Percentiles rank a stretch among this genome's conserved stretches.
These are phyloP conservation scores for Simmondsia chinensis DNA, from an alignment of 148 eudicot genomes.

Conservation along the genomic window DNA sequence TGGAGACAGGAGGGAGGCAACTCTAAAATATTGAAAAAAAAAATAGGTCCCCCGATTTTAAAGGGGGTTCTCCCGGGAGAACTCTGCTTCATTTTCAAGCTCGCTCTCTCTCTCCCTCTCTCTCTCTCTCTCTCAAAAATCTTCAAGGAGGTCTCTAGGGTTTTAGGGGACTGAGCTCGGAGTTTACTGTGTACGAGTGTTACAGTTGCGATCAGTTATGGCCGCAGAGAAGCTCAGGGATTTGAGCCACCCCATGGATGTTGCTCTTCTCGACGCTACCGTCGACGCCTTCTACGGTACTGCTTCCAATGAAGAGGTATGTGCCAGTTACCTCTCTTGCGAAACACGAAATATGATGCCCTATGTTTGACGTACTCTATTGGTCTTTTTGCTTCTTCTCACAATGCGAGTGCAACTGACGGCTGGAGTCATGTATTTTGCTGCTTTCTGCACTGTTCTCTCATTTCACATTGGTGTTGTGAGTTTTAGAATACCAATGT, in stretches of 20 bases:
- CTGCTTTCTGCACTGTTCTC: no score
- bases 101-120: constrained; percentile 18
- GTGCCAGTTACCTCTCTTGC: no score
- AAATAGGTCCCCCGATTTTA: no score
- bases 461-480: no score
- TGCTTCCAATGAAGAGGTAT: constrained; percentile 91
- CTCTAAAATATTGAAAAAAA: no score
- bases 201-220: constrained; percentile 20
- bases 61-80: constrained; percentile 8
- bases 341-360: no score
- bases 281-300: constrained; percentile 96
- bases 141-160: constrained; percentile 5
- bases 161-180: constrained; percentile 3
- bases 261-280: constrained; percentile 78
- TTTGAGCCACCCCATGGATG: constrained; percentile 93
- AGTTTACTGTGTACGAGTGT: constrained; percentile 16
- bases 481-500: no score
- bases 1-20: no score
- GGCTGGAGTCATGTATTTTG: no score
- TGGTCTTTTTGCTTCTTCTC: no score
- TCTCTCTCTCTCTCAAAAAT: constrained; percentile 8
- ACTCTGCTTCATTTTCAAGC: constrained; percentile 68
- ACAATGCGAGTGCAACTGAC: no score
- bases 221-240: constrained; percentile 92
- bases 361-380: no score